A percentile compares a stretch with the other conserved stretches of the same genome.
Evolutionary conservation across 73 alveolate species (phyloP).

Genomic region (Tetrahymena borealis): DNA sequence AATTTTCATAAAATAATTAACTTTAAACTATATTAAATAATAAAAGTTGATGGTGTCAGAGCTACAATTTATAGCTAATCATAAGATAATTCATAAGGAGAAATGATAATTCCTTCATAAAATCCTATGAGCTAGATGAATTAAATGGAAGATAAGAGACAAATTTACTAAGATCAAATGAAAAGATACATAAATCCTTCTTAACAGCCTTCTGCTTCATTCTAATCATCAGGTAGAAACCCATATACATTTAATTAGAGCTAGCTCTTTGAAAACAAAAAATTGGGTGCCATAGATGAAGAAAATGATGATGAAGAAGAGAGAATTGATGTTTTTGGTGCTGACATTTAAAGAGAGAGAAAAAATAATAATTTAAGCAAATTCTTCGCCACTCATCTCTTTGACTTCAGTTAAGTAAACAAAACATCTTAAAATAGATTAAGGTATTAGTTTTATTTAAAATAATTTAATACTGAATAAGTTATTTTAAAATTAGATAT

Average conservation of each 20-base stretch:
- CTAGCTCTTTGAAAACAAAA: neutral
- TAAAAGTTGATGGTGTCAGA: neutral
- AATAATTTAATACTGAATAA: too few relatives aligned
- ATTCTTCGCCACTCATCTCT: neutral
- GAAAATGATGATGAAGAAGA: neutral
- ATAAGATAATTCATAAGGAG: neutral
- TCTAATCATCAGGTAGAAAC: neutral
- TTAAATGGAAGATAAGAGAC: neutral
- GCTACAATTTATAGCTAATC: neutral
- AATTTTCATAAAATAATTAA: neutral
- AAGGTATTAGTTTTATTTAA: too few relatives aligned
- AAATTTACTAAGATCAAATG: neutral
- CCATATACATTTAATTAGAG: neutral
- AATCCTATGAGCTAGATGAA: neutral
- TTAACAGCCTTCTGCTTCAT: neutral
- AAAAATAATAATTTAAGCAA: neutral
- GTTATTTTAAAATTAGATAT: too few relatives aligned
- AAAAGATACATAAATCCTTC: neutral
- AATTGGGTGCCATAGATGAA: neutral
- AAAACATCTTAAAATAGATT: neutral
- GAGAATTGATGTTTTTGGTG: neutral
- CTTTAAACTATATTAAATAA: neutral
- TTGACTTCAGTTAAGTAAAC: neutral
- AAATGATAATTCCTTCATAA: neutral
- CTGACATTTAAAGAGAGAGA: neutral